These are phyloP conservation scores for Thuidium tamariscinum DNA, from an alignment of 225 moss, liverwort and hornwort genomes.

Conservation along the genomic window DNA sequence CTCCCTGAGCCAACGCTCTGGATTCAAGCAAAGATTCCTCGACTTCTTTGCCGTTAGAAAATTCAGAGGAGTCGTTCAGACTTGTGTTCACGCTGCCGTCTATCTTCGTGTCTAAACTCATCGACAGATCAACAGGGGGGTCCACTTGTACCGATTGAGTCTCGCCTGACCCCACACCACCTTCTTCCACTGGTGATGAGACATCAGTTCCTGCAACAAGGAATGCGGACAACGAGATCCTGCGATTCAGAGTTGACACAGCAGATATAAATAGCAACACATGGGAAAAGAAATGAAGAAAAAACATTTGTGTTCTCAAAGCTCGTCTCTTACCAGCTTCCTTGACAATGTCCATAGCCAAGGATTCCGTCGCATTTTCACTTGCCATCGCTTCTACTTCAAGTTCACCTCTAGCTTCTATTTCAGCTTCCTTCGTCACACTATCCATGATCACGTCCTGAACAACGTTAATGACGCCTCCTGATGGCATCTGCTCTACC, in stretches of 20 bases:
- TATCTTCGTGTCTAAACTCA: not conserved
- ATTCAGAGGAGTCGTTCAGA: not conserved
- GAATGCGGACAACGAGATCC: not conserved
- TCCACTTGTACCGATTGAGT: not conserved
- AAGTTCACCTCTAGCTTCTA: not conserved
- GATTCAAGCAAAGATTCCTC: constrained; percentile 2
- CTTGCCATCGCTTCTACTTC: not conserved
- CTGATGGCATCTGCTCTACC: constrained; percentile 2
- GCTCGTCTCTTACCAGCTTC: constrained; percentile 12
- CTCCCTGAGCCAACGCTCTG: not conserved
- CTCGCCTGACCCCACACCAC: not conserved
- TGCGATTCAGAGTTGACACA: not conserved
- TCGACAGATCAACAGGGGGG: not conserved
- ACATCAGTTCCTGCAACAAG: constrained; percentile 9
- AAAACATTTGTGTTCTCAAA: not conserved
- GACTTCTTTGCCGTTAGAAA: not conserved
- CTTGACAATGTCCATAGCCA: not conserved
- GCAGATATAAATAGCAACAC: not conserved
- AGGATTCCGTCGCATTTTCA: not conserved
- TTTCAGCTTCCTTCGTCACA: not conserved
- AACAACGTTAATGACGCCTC: not conserved
- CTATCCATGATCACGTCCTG: not conserved
- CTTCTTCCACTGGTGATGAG: not conserved
- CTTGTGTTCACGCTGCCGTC: not conserved
- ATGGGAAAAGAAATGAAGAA: not conserved